Evolutionary conservation across 495 filamentous ascomycete genomes (phyloP).

Genomic region (Penicillium flavigenum): DNA sequence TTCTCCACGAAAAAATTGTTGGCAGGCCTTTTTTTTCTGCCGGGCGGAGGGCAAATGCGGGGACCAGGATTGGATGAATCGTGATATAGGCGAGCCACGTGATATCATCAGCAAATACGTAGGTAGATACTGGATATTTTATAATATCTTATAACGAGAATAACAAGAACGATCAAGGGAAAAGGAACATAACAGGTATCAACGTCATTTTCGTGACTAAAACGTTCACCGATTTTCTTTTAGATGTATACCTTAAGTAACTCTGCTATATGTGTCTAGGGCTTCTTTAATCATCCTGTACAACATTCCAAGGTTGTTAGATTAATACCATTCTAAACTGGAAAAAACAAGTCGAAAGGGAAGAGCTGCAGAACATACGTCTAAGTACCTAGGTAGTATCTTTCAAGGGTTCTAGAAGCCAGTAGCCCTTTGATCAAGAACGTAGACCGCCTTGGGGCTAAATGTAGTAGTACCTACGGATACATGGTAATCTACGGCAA

Average conservation of each 20-base stretch:
- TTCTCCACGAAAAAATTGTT: slow-evolving; percentile 35
- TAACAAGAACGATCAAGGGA: no score
- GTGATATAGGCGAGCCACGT: slow-evolving; percentile 24
- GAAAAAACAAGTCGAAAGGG: neutral
- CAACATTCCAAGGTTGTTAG: no score
- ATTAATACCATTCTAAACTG: no score
- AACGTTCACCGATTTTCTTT: neutral
- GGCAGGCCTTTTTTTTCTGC: slow-evolving; percentile 36
- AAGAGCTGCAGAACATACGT: neutral
- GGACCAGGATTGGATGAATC: slow-evolving; percentile 26
- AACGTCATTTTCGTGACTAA: neutral
- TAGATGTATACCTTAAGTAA: no score
- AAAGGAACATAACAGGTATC: no score
- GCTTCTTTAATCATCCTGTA: no score
- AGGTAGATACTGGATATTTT: no score
- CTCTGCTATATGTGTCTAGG: no score
- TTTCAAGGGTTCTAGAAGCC: slow-evolving; percentile 5
- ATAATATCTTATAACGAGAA: no score
- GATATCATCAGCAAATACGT: neutral
- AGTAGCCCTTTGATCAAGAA: neutral
- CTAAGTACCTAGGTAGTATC: no score
- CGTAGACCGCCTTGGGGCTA: slow-evolving; percentile 10
- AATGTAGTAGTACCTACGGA: slow-evolving; percentile 6
- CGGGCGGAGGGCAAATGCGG: slow-evolving; percentile 39
- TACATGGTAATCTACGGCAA: neutral